Base-by-base conservation (phyloP, 23 red algal species). In the Gracilaria gracilis region DNA sequence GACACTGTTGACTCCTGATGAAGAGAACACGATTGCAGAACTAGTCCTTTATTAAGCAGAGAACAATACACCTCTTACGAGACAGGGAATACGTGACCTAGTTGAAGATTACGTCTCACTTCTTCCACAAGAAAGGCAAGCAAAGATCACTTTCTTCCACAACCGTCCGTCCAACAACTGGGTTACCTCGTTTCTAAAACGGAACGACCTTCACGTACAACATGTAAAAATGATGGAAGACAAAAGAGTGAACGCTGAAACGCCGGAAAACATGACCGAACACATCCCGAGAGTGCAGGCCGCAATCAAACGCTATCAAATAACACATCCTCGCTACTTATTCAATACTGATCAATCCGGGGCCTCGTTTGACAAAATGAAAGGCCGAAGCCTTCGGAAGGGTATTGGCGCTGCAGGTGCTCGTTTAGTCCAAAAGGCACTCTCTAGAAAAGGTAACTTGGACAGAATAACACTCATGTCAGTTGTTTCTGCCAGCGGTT, bases 321-420 rank as follows among this genome's bases (percentile, higher is more conserved):
- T 72, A 33, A 49, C 14, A 25, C 31, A 87, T 51, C 35, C 83
- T 19, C 9, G 50, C 6, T 76, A 51, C 46, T 50, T 74, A 0
- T 87, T 87, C 69, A 87, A 87, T 40, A 35, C 33, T 44, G 64
- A 87, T 0, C 57, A 73, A 58, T 75, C 65, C n/a, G 83, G 61
- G 6, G 54, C 47, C 7, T 75, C 47, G n/a, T 44, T 87, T 25
- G 72, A 77, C 13, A 17, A 9, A 37, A 37, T 23, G 14, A 35
- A 37, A n/a, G n/a, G n/a, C n/a, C n/a, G n/a, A n/a, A n/a, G n/a
- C n/a, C n/a, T n/a, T n/a, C n/a, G n/a, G n/a, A 77, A 77, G 24
- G 72, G 72, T 48, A 51, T 77, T 25, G 72, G 72, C 20, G 11
- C 16, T 37, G 31, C 46, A n/a, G 16, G 72, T 37, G 61, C 61